Percentiles rank a stretch among this genome's conserved stretches.
Evolutionary conservation across 306 rosid species (phyloP).

Genomic region (Datisca glomerata): DNA sequence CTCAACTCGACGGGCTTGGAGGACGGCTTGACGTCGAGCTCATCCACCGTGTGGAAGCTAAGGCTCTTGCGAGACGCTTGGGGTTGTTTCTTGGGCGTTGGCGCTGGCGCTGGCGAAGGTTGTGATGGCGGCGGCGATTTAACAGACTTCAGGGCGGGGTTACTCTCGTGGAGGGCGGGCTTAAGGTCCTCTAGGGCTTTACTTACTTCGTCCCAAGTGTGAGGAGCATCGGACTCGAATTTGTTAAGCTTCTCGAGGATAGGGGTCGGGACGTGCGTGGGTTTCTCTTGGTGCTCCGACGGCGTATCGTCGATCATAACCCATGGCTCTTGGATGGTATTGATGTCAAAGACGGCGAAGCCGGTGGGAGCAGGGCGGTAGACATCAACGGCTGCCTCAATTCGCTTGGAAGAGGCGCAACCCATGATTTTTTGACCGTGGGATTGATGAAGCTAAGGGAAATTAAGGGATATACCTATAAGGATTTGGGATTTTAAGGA

Average conservation of each 20-base stretch:
- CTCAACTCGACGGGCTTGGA: conserved; percentile 17
- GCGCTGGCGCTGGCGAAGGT: background rate
- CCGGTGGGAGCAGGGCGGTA: conserved; percentile 76
- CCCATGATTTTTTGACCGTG: too few species aligned
- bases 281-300: conserved; percentile 15
- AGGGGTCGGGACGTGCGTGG: conserved; percentile 34
- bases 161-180: conserved; percentile 15
- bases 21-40: conserved; percentile 42
- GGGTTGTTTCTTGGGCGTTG: conserved; percentile 1
- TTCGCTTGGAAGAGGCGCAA: conserved; percentile 47
- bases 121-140: background rate
- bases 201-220: conserved; percentile 75
- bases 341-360: conserved; percentile 72
- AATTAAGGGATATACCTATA: too few species aligned
- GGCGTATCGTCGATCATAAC: conserved; percentile 20
- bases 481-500: background rate
- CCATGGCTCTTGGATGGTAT: conserved; percentile 85
- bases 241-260: conserved; percentile 53
- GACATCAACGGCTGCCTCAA: conserved; percentile 21
- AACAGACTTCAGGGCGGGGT: background rate
- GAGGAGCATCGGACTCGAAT: conserved; percentile 55
- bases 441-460: too few species aligned
- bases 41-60: conserved; percentile 71
- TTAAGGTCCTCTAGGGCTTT: conserved; percentile 56
- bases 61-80: conserved; percentile 25